Evolutionary conservation across 148 eudicot genomes (phyloP).

Genomic region (Rhododendron molle): DNA sequence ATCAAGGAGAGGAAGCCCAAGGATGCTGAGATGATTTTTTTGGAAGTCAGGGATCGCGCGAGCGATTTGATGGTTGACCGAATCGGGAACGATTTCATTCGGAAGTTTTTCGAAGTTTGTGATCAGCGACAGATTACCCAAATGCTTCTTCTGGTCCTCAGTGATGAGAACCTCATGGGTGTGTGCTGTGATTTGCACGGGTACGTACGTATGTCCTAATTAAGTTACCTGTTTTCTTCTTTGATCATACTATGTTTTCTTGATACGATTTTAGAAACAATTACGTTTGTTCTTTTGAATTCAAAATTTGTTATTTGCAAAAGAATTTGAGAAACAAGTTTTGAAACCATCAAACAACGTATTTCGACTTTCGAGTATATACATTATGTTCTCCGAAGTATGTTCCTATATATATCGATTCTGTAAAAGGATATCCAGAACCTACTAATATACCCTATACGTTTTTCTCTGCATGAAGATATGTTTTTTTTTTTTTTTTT

Average conservation of each 20-base stretch:
- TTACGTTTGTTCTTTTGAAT: neutral
- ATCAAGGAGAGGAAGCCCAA: slow-evolving; percentile 18
- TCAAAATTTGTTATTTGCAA: neutral
- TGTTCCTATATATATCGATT: neutral
- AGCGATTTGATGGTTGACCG: slow-evolving; percentile 23
- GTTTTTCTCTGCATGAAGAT: neutral
- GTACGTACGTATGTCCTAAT: slow-evolving; percentile 23
- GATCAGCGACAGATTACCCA: slow-evolving; percentile 22
- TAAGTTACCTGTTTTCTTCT: neutral
- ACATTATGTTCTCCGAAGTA: neutral
- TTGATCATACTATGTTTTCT: too few relatives aligned
- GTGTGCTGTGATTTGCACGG: slow-evolving; percentile 37
- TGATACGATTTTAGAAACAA: too few relatives aligned
- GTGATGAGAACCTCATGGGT: slow-evolving; percentile 8
- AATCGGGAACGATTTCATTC: slow-evolving; percentile 29
- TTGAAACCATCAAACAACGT: too few relatives aligned
- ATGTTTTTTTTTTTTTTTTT: neutral
- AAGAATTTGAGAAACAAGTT: too few relatives aligned
- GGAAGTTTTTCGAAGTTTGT: slow-evolving; percentile 26
- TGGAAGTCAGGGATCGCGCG: slow-evolving; percentile 28
- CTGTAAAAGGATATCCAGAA: neutral
- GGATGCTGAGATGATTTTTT: slow-evolving; percentile 24
- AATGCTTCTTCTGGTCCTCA: slow-evolving; percentile 18
- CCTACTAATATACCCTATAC: neutral
- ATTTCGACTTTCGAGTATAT: too few relatives aligned